Evolutionary conservation across 768 basidiomycete genomes (phyloP).

Genomic region (Boletus reticuloceps): DNA sequence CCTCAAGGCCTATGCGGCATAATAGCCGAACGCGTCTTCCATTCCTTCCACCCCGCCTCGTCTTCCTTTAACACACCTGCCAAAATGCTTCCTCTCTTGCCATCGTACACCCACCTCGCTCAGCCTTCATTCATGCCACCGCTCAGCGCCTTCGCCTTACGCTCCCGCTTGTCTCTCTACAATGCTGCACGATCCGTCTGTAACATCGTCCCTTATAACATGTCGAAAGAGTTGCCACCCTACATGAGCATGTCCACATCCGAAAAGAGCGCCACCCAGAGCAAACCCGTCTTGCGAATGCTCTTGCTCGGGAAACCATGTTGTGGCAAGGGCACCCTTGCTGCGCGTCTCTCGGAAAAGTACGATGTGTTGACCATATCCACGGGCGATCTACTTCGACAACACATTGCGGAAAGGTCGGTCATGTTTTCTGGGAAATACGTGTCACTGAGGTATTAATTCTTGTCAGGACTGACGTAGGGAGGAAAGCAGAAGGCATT

Average conservation of each 20-base stretch:
- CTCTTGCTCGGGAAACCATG: conserved; percentile 59
- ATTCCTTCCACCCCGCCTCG: background rate
- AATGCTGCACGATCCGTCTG: conserved; percentile 14
- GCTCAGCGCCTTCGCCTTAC: background rate
- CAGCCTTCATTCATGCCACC: conserved; percentile 1
- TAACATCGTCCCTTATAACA: conserved; percentile 19
- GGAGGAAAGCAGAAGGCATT: conserved; percentile 69
- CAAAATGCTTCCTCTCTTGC: background rate
- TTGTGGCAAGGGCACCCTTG: conserved; percentile 81
- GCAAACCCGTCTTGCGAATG: conserved; percentile 38
- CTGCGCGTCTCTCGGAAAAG: conserved; percentile 65
- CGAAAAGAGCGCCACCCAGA: conserved; percentile 25
- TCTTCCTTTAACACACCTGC: background rate
- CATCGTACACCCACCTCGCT: background rate
- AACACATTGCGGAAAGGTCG: conserved; percentile 69
- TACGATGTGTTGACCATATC: conserved; percentile 75
- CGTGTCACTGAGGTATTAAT: background rate
- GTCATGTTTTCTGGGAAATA: conserved; percentile 10
- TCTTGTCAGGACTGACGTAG: conserved; percentile 61
- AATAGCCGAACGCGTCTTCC: conserved; percentile 3
- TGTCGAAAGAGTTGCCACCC: conserved; percentile 45
- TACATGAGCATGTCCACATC: conserved; percentile 38
- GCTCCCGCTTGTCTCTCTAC: conserved; percentile 2
- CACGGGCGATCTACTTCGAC: conserved; percentile 80
- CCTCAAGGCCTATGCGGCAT: conserved; percentile 23